A percentile compares a stretch with the other conserved stretches of the same genome.
phyloP scores from a whole-genome alignment of 2,329 filamentous ascomycete genomes.

The Colletotrichum acutatum region DNA sequence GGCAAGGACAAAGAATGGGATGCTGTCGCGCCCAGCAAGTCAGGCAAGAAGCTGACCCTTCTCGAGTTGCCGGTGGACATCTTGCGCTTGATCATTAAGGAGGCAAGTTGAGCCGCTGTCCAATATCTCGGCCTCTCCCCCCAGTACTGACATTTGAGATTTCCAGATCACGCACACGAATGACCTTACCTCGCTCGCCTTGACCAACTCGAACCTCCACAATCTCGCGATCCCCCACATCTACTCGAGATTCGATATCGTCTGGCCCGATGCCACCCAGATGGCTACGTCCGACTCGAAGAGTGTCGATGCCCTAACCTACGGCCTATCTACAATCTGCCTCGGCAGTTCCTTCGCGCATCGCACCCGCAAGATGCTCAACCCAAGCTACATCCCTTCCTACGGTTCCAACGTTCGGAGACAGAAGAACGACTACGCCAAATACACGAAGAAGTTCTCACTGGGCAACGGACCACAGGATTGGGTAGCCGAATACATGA shows the following conservation, averaged over 20 bases:
- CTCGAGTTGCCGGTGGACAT: slow-evolving; percentile 84
- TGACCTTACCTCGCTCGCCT: slow-evolving; percentile 80
- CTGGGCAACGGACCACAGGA: slow-evolving; percentile 83
- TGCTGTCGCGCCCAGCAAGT: slow-evolving; percentile 60
- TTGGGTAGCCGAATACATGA: slow-evolving; percentile 85
- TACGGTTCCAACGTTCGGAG: slow-evolving; percentile 31
- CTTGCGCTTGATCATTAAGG: slow-evolving; percentile 81
- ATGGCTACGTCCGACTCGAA: slow-evolving; percentile 72
- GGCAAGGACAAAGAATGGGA: slow-evolving; percentile 75
- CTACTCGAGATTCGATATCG: slow-evolving; percentile 87
- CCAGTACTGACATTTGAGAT: slow-evolving; percentile 26
- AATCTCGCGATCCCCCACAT: slow-evolving; percentile 80
- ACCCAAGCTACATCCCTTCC: slow-evolving; percentile 35
- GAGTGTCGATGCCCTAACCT: slow-evolving; percentile 85
- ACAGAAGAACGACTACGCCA: slow-evolving; percentile 74
- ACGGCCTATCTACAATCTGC: slow-evolving; percentile 82
- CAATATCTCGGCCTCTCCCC: slow-evolving; percentile 14
- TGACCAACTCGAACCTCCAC: slow-evolving; percentile 83
- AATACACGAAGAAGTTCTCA: slow-evolving; percentile 84
- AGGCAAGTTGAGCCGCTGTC: slow-evolving; percentile 60
- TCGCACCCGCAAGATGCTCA: slow-evolving; percentile 48
- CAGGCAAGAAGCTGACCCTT: slow-evolving; percentile 60
- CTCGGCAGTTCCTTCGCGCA: slow-evolving; percentile 67
- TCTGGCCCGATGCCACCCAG: slow-evolving; percentile 79
- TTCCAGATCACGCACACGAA: slow-evolving; percentile 81